Evolutionary conservation across 192 early-diverging fungal genomes (phyloP).

Genomic region (Rhizoclosmatium globosum): DNA sequence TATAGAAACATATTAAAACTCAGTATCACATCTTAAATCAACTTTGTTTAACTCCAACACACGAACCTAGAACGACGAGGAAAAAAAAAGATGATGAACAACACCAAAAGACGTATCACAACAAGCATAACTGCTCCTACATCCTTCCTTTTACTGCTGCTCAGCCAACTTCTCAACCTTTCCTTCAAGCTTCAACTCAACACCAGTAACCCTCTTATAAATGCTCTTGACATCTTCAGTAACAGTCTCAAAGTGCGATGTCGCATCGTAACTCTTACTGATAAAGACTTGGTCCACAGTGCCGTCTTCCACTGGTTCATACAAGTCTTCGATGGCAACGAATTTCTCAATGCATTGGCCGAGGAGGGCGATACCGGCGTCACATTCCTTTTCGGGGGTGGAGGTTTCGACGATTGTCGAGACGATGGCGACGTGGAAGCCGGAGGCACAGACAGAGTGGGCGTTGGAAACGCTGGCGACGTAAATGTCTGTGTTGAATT

Average conservation of each 20-base stretch:
- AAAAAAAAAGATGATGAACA: no score
- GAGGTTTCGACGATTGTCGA: conserved; percentile 94
- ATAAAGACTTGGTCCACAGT: conserved; percentile 85
- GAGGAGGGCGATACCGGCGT: conserved; percentile 86
- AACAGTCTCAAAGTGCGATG: conserved; percentile 98
- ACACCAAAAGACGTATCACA: no score
- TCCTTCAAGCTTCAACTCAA: conserved; percentile 65
- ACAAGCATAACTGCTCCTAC: no score
- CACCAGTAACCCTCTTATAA: conserved; percentile 73
- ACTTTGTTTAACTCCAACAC: no score
- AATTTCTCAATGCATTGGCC: conserved; percentile 94
- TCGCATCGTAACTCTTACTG: conserved; percentile 96
- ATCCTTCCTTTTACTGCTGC: conserved; percentile 27
- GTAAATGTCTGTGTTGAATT: conserved; percentile 81
- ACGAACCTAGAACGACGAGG: no score
- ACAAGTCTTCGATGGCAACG: conserved; percentile 83
- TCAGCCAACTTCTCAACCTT: conserved; percentile 65
- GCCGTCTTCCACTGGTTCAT: conserved; percentile 89
- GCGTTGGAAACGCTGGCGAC: conserved; percentile 86
- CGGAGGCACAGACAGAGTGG: conserved; percentile 93
- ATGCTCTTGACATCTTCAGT: conserved; percentile 95
- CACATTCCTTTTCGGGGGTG: conserved; percentile 90
- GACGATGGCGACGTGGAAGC: conserved; percentile 93
- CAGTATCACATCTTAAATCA: no score
- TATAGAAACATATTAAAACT: no score